Percentiles rank a stretch among this genome's conserved stretches.
Conservation (phyloP, 768 basidiomycete genomes). For the Agaricus sinodeliciosus region DNA sequence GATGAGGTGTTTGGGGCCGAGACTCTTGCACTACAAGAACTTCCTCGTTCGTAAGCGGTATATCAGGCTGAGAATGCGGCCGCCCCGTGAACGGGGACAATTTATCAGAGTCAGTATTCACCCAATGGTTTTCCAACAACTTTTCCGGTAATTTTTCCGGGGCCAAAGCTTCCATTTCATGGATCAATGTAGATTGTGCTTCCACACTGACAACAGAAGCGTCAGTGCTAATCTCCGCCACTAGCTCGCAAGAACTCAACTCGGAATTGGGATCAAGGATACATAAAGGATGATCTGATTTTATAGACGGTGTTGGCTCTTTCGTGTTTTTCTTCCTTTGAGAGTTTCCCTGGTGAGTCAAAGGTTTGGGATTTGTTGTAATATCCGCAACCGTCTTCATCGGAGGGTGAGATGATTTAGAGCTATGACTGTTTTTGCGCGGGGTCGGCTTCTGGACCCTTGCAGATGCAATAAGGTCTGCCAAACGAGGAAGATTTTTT, state of each 20-base stretch:
- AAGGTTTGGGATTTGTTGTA: too few species aligned
- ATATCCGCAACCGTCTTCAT: too few species aligned
- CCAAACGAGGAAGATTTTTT: conserved; percentile 25
- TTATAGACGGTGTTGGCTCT: too few species aligned
- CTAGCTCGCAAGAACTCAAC: background rate
- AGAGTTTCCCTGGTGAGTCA: too few species aligned
- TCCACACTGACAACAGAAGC: background rate
- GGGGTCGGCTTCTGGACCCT: conserved; percentile 10
- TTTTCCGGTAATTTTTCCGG: too few species aligned
- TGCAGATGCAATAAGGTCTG: conserved; percentile 33
- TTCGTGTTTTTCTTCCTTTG: too few species aligned
- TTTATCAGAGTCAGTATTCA: too few species aligned
- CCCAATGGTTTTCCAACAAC: too few species aligned
- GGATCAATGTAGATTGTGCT: background rate
- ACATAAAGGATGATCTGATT: background rate
- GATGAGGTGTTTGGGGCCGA: conserved; percentile 20
- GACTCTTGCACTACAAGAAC: background rate
- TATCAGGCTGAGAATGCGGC: too few species aligned
- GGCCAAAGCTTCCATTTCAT: too few species aligned
- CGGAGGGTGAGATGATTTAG: background rate
- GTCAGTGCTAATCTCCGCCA: background rate
- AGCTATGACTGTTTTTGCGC: conserved; percentile 5
- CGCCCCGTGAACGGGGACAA: too few species aligned
- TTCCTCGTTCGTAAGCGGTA: background rate
- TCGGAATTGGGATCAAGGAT: background rate